phyloP scores from a whole-genome alignment of 495 filamentous ascomycete genomes.

The Neurospora sp. region DNA sequence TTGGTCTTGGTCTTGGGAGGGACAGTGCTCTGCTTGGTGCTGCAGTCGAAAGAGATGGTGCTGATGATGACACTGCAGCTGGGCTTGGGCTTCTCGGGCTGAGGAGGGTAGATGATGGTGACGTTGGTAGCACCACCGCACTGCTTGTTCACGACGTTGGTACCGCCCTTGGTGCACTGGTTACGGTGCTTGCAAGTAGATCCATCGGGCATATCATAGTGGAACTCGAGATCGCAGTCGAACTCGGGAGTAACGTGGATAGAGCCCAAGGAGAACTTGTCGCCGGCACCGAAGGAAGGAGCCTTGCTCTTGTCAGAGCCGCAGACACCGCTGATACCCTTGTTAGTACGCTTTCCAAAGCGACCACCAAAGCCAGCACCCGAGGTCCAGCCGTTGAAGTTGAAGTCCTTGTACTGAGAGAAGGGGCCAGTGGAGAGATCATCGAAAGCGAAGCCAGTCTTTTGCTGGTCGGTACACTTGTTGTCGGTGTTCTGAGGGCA shows the following conservation, averaged over 20 bases:
- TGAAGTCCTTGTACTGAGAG: constrained; percentile 56
- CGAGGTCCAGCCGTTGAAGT: constrained; percentile 64
- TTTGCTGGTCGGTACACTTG: constrained; percentile 57
- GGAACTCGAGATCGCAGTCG: constrained; percentile 68
- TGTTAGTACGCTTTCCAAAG: constrained; percentile 35
- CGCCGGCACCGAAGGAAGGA: constrained; percentile 48
- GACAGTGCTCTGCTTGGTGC: constrained; percentile 33
- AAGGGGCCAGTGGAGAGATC: constrained; percentile 55
- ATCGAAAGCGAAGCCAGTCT: constrained; percentile 59
- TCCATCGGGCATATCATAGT: constrained; percentile 74
- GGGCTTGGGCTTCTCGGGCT: constrained; percentile 39
- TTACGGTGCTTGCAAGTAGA: constrained; percentile 65
- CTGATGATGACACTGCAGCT: constrained; percentile 65
- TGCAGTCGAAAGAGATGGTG: constrained; percentile 74
- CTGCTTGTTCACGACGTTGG: constrained; percentile 66
- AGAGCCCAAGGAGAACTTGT: constrained; percentile 63
- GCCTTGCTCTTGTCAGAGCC: constrained; percentile 33
- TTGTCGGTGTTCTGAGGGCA: constrained; percentile 70
- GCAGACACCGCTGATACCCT: constrained; percentile 57
- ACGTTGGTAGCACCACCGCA: constrained; percentile 84
- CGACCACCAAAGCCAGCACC: constrained; percentile 40
- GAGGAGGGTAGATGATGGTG: constrained; percentile 57
- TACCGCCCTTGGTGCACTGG: constrained; percentile 52
- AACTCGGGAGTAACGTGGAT: constrained; percentile 63
- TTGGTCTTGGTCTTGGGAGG: constrained; percentile 24